These are phyloP conservation scores for Scedosporium boydii DNA, from an alignment of 2,329 filamentous ascomycete genomes.

Conservation along the genomic window DNA sequence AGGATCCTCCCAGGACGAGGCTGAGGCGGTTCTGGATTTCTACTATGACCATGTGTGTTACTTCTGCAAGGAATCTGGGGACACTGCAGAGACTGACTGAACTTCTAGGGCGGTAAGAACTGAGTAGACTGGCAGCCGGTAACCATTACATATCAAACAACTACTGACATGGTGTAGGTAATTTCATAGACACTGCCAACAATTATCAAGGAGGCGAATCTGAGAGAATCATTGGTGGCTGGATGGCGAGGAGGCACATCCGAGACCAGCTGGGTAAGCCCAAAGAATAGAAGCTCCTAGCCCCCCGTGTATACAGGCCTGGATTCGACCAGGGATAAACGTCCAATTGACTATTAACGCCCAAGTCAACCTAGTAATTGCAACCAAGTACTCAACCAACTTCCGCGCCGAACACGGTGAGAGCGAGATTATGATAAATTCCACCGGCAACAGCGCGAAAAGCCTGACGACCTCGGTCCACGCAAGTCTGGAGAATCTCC, in stretches of 20 bases:
- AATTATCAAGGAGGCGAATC: conserved; percentile 57
- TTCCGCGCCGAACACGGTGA: conserved; percentile 33
- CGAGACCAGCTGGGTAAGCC: conserved; percentile 53
- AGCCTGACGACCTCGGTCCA: conserved; percentile 46
- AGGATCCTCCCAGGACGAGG: conserved; percentile 50
- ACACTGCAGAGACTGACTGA: not conserved
- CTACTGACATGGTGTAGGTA: conserved; percentile 35
- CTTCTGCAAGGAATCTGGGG: not conserved
- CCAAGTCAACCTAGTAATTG: conserved; percentile 39
- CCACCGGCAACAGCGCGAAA: conserved; percentile 52
- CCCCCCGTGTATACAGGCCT: not conserved
- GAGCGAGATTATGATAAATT: conserved; percentile 39
- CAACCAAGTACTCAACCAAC: conserved; percentile 59
- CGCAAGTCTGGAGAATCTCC: conserved; percentile 48
- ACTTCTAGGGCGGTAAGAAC: not conserved
- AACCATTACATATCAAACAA: not conserved
- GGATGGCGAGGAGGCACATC: conserved; percentile 55
- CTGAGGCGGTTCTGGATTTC: conserved; percentile 56
- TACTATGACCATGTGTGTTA: conserved; percentile 44
- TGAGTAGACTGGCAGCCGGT: not conserved
- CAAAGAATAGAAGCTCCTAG: not conserved
- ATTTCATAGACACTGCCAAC: conserved; percentile 65
- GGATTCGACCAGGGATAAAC: not conserved
- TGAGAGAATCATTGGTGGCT: conserved; percentile 60
- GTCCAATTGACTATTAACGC: not conserved